Base-by-base conservation (phyloP, 768 basidiomycete species). In the Cystobasidium onofrii region DNA sequence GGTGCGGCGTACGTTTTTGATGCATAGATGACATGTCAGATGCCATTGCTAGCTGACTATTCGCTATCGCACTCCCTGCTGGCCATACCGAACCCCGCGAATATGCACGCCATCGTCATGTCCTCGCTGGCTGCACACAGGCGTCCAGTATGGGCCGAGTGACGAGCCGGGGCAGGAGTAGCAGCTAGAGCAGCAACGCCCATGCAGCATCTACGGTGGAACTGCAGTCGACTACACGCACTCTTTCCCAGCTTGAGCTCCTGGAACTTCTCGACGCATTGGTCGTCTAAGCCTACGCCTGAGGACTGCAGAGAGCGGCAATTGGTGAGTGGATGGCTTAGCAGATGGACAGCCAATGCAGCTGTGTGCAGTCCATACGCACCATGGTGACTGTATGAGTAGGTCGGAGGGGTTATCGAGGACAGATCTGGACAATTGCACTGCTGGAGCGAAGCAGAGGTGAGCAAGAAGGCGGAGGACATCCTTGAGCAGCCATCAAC, bases 161-260 rank as follows among this genome's bases (percentile, higher is more conserved):
- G n/a, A n/a, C n/a, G 20, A 25, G 13, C 29, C 57, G 10, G 3
- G 31, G 57, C 15, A 23, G 29, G 10, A 12, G 36, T 25, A 61
- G 57, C 57, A 67, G 65, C 27, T 1, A 31, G 7, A 29, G 31
- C 31, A 52, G 46, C 69, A 63, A n/a, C n/a, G n/a, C n/a, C n/a
- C n/a, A n/a, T n/a, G 15, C 43, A 34, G 9, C 31, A 12, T n/a
- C 43, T 18, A 36, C 52, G 33, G 18, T n/a, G 20, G 33, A 20
- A 27, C 18, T n/a, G 23, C 20, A 12, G 15, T 43, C 39, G 33
- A 3, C 7, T 31, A 2, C 27, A 75, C 78, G 31, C 66, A 78
- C 79, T 79, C 85, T 88, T 89, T 77, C 85, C 85, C 33, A 89
- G 83, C 85, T 93, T 92, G 78, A 93, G 85, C 36, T 84, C 83